phyloP scores from a whole-genome alignment of 208 protist species.

The Histomonas meleagridis region DNA sequence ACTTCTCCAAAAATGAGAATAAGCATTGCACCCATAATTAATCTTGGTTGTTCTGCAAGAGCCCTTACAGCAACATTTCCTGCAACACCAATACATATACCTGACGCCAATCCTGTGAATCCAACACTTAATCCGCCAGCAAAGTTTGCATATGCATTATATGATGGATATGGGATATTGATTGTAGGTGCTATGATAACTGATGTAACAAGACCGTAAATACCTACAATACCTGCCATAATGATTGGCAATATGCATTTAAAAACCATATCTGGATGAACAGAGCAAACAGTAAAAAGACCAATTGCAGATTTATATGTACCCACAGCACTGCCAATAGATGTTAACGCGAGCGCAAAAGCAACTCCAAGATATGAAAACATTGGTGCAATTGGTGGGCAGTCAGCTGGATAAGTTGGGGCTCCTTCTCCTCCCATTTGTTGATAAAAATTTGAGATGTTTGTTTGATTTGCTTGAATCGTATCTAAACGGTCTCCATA shows the following conservation, averaged over 20 bases:
- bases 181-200: neutral
- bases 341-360: neutral
- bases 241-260: neutral
- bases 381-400: neutral
- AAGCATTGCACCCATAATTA: conserved; percentile 17
- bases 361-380: neutral
- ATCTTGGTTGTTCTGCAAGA: neutral
- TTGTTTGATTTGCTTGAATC: neutral
- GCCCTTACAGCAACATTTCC: neutral
- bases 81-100: neutral
- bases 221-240: conserved; percentile 21
- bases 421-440: no score
- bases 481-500: neutral
- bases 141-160: neutral
- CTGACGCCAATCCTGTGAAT: neutral
- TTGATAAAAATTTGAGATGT: no score
- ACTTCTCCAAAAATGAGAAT: neutral
- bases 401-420: no score
- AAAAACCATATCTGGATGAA: neutral
- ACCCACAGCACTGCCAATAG: neutral
- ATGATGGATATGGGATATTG: neutral
- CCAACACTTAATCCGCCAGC: neutral
- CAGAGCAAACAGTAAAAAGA: neutral
- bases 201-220: neutral
- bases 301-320: neutral